Percentiles rank a stretch among this genome's conserved stretches.
These are phyloP conservation scores for Mycena alexandri DNA, from an alignment of 768 basidiomycete genomes.

Conservation along the genomic window DNA sequence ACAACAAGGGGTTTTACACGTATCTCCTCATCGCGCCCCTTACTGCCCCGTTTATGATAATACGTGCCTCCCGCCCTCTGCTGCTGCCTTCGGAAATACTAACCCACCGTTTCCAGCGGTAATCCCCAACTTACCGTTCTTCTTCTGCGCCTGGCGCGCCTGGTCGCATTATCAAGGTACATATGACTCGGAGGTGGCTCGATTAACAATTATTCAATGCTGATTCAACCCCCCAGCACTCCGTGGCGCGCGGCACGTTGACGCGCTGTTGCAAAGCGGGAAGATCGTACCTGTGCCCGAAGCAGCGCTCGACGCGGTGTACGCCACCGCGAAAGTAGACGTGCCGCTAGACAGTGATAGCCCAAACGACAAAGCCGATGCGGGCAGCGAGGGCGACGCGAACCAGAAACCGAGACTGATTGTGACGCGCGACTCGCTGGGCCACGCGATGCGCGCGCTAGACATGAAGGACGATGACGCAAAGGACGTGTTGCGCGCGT, in stretches of 20 bases:
- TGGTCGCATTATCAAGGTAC: slow-evolving; percentile 88
- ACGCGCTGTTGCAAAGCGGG: slow-evolving; percentile 67
- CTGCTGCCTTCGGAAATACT: slow-evolving; percentile 5
- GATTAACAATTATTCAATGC: background rate
- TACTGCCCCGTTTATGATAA: slow-evolving; percentile 80
- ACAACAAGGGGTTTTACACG: slow-evolving; percentile 72
- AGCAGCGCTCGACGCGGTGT: slow-evolving; percentile 68
- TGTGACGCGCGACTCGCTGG: slow-evolving; percentile 33
- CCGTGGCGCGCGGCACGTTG: slow-evolving; percentile 68
- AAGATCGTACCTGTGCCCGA: slow-evolving; percentile 70
- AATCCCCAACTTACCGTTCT: slow-evolving; percentile 87
- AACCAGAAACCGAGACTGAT: slow-evolving; percentile 11
- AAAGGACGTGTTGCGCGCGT: slow-evolving; percentile 36
- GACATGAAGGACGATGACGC: slow-evolving; percentile 32
- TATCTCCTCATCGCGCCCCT: slow-evolving; percentile 79
- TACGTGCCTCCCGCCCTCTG: slow-evolving; percentile 66
- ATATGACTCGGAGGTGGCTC: background rate
- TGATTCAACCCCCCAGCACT: slow-evolving; percentile 67
- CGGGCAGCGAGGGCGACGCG: background rate
- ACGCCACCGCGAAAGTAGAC: slow-evolving; percentile 1
- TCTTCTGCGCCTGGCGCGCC: slow-evolving; percentile 87
- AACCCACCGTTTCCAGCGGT: slow-evolving; percentile 60
- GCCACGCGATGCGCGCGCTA: slow-evolving; percentile 32
- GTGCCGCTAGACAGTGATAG: slow-evolving; percentile 3
- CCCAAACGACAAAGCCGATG: background rate